phyloP scores from a whole-genome alignment of 2,329 filamentous ascomycete species.

The Curvularia lunata region DNA sequence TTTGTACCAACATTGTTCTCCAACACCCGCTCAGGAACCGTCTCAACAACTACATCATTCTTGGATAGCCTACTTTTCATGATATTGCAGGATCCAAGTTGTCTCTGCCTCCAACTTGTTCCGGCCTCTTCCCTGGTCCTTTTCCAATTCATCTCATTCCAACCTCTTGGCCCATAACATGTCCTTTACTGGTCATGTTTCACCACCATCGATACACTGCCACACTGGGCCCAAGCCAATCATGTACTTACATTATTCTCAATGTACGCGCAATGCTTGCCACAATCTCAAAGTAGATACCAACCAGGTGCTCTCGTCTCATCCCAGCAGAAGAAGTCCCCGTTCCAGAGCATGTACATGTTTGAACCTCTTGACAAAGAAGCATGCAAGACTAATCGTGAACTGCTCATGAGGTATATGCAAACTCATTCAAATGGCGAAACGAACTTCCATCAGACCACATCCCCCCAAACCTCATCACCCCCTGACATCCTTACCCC shows the following conservation, averaged over 20 bases:
- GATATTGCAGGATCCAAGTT: too few relatives aligned
- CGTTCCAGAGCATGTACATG: too few relatives aligned
- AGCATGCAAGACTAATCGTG: not conserved
- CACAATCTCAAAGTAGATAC: not conserved
- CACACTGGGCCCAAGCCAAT: not conserved
- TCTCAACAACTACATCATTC: not conserved
- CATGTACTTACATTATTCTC: not conserved
- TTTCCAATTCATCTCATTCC: not conserved
- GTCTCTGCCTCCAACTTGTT: not conserved
- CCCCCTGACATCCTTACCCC: too few relatives aligned
- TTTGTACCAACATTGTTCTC: not conserved
- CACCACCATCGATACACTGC: not conserved
- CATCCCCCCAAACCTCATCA: not conserved
- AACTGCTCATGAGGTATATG: rapidly evolving
- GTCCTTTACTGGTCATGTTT: not conserved
- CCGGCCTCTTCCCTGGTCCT: not conserved
- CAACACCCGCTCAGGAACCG: not conserved
- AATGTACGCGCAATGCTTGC: not conserved
- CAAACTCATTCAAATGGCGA: not conserved
- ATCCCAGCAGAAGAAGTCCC: too few relatives aligned
- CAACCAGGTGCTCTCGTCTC: not conserved
- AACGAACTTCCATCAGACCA: not conserved
- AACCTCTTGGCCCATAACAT: not conserved
- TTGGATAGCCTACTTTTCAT: not conserved
- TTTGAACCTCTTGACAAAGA: too few relatives aligned